A percentile compares a stretch with the other conserved stretches of the same genome.
Conservation (phyloP, 352 stramenopile genomes). For the Globisporangium spinosum region DNA sequence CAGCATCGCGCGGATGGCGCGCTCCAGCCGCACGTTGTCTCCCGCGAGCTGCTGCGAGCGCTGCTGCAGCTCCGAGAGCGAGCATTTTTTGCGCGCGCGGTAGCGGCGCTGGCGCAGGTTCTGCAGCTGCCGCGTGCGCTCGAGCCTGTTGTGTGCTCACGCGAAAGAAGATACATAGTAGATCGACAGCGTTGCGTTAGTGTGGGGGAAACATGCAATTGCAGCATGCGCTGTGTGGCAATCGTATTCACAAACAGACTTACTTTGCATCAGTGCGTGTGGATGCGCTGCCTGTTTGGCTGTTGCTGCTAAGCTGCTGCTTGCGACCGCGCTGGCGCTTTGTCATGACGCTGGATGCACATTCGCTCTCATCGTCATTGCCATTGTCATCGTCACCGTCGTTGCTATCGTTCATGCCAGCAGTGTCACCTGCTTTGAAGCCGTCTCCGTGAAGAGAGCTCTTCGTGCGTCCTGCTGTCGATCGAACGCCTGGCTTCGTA, state of each 20-base stretch:
- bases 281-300: background rate
- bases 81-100: constrained; percentile 44
- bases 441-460: background rate
- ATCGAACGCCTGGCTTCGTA: background rate
- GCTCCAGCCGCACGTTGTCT: constrained; percentile 15
- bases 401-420: too few relatives aligned
- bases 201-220: background rate
- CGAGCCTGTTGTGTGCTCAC: constrained; percentile 16
- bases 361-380: background rate
- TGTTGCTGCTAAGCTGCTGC: constrained; percentile 1
- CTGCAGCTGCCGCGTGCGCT: constrained; percentile 37
- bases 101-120: constrained; percentile 44
- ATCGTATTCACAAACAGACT: background rate
- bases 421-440: too few relatives aligned
- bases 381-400: background rate
- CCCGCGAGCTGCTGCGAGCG: background rate
- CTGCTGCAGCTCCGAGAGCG: constrained; percentile 25
- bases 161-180: background rate
- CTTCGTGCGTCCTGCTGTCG: background rate
- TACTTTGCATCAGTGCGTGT: background rate
- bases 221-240: background rate
- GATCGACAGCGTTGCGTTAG: background rate
- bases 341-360: too few relatives aligned
- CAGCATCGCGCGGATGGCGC: constrained; percentile 1
- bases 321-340: background rate